Evolutionary conservation across 192 early-diverging fungal species (phyloP).

Genomic region (Entomortierella chlamydospora): DNA sequence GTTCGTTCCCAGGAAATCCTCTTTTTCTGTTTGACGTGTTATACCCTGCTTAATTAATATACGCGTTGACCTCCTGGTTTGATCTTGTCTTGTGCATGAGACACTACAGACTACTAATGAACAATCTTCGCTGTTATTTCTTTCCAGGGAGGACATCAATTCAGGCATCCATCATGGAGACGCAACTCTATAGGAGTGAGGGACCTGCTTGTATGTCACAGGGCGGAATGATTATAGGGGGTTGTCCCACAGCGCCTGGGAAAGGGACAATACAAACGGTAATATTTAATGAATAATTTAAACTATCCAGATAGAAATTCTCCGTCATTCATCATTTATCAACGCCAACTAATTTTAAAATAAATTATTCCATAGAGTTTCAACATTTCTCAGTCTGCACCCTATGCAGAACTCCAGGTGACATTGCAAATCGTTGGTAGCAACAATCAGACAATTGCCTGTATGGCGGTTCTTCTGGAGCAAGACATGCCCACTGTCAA

Average conservation of each 20-base stretch:
- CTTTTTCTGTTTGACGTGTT: too few species aligned
- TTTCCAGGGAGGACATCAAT: constrained; percentile 46
- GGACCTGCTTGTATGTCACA: constrained; percentile 38
- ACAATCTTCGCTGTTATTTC: background rate
- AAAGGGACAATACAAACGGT: constrained; percentile 37
- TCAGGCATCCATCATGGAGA: constrained; percentile 46
- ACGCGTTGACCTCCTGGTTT: background rate
- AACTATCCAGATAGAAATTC: too few species aligned
- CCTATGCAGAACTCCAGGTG: constrained; percentile 45
- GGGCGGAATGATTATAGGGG: constrained; percentile 40
- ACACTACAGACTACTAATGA: background rate
- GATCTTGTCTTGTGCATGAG: too few species aligned
- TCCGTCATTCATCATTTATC: too few species aligned
- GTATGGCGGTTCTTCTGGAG: constrained; percentile 39
- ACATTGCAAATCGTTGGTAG: constrained; percentile 35
- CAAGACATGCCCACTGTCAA: constrained; percentile 28
- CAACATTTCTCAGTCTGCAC: constrained; percentile 35
- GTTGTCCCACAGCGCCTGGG: constrained; percentile 33
- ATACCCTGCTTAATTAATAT: too few species aligned
- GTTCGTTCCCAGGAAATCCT: too few species aligned
- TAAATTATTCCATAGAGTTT: constrained; percentile 18
- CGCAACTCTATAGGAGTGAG: constrained; percentile 51
- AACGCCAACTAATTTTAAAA: background rate
- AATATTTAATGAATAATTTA: background rate
- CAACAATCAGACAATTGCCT: constrained; percentile 49